phyloP scores from a whole-genome alignment of 805 yeast species.

The Candida namnaoensis region DNA sequence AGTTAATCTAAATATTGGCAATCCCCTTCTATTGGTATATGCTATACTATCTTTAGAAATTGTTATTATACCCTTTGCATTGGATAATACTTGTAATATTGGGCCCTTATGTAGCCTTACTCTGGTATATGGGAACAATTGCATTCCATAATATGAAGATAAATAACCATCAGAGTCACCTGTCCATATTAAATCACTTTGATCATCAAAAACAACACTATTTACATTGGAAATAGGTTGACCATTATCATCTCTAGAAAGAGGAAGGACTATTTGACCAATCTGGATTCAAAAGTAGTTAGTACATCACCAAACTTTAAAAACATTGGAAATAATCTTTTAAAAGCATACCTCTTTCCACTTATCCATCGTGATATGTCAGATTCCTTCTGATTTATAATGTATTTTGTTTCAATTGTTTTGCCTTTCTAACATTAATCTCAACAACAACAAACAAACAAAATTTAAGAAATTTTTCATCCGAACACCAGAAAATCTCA shows the following conservation, averaged over 20 bases:
- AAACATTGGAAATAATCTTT: too few species aligned
- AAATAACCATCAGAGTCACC: slow-evolving; percentile 59
- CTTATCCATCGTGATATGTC: background rate
- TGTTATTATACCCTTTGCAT: slow-evolving; percentile 50
- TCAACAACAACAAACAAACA: too few species aligned
- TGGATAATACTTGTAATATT: slow-evolving; percentile 43
- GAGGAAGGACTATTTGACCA: too few species aligned
- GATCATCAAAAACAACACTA: slow-evolving; percentile 49
- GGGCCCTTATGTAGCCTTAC: slow-evolving; percentile 42
- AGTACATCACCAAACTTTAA: too few species aligned
- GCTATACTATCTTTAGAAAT: slow-evolving; percentile 43
- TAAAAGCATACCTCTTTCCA: background rate
- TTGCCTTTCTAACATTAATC: too few species aligned
- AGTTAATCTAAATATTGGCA: slow-evolving; percentile 26
- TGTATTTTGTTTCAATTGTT: too few species aligned
- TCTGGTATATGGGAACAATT: slow-evolving; percentile 43
- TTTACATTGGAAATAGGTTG: slow-evolving; percentile 5
- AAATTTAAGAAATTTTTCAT: too few species aligned
- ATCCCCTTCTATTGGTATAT: slow-evolving; percentile 50
- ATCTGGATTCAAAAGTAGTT: background rate
- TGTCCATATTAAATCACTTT: slow-evolving; percentile 77
- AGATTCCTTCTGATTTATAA: too few species aligned
- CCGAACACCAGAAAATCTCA: too few species aligned
- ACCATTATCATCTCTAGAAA: background rate
- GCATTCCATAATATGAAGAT: slow-evolving; percentile 20